Base-by-base conservation (phyloP, 345 rosid genomes). In the Moringa oleifera region DNA sequence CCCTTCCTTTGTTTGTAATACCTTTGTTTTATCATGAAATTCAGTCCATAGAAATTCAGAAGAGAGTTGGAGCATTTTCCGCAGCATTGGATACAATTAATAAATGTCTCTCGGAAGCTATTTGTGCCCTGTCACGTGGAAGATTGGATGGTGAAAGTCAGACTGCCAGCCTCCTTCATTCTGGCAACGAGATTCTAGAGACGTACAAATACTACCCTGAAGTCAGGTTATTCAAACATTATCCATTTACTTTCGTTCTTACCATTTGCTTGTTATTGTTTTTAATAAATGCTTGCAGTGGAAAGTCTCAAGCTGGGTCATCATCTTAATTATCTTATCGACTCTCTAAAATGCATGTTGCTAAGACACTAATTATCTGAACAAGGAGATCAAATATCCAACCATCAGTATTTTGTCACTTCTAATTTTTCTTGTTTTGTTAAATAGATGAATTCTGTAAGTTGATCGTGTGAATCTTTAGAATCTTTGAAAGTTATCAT, bases 21-120 rank as follows among this genome's bases (percentile, higher is more conserved):
- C 31, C 12, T 47, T 71, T 21, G 13, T 58, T 22, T 58, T 52
- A 17, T 55, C 46, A 24, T 55, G 3, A 64, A 63, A 65, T 55
- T 56, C 81, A 91, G 96, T 81, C 99, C 5, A 81, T 90, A 69
- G 99, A 94, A 68, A 82, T 88, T 74, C 96, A 81, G 75, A 88
- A 89, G 84, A 81, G 96, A 71, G 81, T 89, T 66, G 97, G 99
- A 51, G 97, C 96, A 7, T 91, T 94, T 71, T 75, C 96, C 16
- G 79, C 89, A 82, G 99, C 99, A 13, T 55, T 91, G 71, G 95
- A 91, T 64, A 87, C 87, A 59, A 85, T 89, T 73, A 95, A 95
- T 65, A 87, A 81, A 77, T 94, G 96, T 68, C 86, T 95, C 23
- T 91, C 97, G 20, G 96, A 87, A 72, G 90, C 95, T 53, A 87